Base-by-base conservation (phyloP, 2,329 filamentous ascomycete species). In the Phaeosphaeriaceae sp. region DNA sequence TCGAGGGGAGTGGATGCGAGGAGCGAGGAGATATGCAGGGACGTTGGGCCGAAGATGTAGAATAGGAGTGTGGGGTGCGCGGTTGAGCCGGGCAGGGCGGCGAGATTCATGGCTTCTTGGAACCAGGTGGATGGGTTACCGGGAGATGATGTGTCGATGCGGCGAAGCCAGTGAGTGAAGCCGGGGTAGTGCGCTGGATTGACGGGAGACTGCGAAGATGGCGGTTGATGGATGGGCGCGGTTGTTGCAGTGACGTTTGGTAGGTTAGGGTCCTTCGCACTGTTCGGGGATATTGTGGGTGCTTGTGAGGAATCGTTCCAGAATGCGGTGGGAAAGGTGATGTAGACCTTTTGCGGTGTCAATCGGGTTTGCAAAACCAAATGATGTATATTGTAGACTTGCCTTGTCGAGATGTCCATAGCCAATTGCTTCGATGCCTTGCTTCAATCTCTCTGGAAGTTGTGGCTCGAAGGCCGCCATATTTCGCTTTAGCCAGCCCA, bases 31-130 rank as follows among this genome's bases (percentile, higher is more conserved):
- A 76, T 58, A 52, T 74, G 69, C 3, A 71, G 51, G 13, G 74
- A 75, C 20, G 75, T 78, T 0, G 74, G 84, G 40, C 90, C 90
- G 69, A 88, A 89, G 36, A 84, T 88, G 80, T 93, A 97, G 83
- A 96, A 97, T 24, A 97, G 85, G 3, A 97, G 83, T 0, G 92
- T 96, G 7, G 93, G 90, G 58, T 96, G 92, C 0, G 89, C 84
- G 51, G 81, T 82, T 0, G 71, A 66, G 0, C 25, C 27, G 1
- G 86, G 83, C 1, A 96, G 82, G 1, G 89, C 87, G 44, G 90
- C 88, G 21, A 97, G 84, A 57, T 94, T 93, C 57, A 96, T 83
- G 53, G 88, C 85, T 78, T 94, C 89, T 75, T 92, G 90, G 61
- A 88, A 86, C 91, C 91, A 95, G 58, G 82, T 78, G 6, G 83